Evolutionary conservation across 306 rosid genomes (phyloP).

Genomic region (Dryas drummondii): DNA sequence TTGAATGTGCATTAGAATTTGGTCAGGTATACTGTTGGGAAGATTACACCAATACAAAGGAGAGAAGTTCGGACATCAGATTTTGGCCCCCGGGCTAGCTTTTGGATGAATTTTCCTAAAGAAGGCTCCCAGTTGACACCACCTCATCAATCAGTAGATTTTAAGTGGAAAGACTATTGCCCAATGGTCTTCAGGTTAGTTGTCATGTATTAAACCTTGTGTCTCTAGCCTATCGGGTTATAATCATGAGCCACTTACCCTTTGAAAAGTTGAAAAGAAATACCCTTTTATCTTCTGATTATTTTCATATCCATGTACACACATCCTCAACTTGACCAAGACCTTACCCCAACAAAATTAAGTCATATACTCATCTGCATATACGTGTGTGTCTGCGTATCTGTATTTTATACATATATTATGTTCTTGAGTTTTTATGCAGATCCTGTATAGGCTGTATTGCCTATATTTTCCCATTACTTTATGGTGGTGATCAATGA

Average conservation of each 20-base stretch:
- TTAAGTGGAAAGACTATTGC: conserved; percentile 98
- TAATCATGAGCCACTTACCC: conserved; percentile 5
- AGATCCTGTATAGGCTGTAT: not conserved
- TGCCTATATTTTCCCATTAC: conserved; percentile 1
- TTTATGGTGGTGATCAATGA: conserved; percentile 19
- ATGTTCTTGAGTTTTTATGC: not conserved
- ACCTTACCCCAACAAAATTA: not conserved
- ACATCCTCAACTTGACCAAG: not conserved
- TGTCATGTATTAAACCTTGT: conserved; percentile 21
- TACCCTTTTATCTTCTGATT: not conserved
- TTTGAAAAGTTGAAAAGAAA: not conserved
- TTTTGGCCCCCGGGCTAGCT: conserved; percentile 96
- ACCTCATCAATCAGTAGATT: conserved; percentile 91
- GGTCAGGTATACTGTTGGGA: conserved; percentile 95
- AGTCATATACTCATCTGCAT: not conserved
- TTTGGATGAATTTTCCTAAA: conserved; percentile 98
- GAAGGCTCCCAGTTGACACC: conserved; percentile 97
- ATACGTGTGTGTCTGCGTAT: not conserved
- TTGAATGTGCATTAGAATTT: conserved; percentile 43
- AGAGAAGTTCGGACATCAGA: conserved; percentile 91
- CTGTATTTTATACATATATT: not conserved
- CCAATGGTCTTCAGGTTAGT: conserved; percentile 97
- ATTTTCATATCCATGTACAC: not conserved
- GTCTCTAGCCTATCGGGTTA: not conserved
- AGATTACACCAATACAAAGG: conserved; percentile 94